These are phyloP conservation scores for Phylloporus rhodoxanthus DNA, from an alignment of 768 basidiomycete species.

Conservation along the genomic window DNA sequence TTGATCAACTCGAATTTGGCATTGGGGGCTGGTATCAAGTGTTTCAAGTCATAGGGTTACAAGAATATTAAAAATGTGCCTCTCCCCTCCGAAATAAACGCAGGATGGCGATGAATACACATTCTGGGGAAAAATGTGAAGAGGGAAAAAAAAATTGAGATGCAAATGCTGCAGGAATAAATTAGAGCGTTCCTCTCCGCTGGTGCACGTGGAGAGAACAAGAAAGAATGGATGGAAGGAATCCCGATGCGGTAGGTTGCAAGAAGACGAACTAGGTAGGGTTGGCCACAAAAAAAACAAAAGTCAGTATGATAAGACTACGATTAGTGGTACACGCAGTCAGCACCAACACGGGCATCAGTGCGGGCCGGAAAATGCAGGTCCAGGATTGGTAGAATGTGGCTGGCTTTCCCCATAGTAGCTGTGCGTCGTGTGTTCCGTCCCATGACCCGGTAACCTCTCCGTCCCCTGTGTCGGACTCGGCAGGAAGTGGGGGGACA, in stretches of 20 bases:
- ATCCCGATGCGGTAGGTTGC: slow-evolving; percentile 18
- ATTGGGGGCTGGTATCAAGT: slow-evolving; percentile 11
- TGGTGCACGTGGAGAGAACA: slow-evolving; percentile 18
- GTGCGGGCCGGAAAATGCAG: slow-evolving; percentile 29
- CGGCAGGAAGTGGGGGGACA: slow-evolving; percentile 27
- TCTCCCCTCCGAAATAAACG: background rate
- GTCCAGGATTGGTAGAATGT: slow-evolving; percentile 25
- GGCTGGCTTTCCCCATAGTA: slow-evolving; percentile 29
- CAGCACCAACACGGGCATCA: slow-evolving; percentile 13
- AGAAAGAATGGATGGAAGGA: slow-evolving; percentile 14
- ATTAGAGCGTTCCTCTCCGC: slow-evolving; percentile 21
- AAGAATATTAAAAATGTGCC: slow-evolving; percentile 9
- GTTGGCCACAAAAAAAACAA: slow-evolving; percentile 13
- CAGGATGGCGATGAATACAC: background rate
- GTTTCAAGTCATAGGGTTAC: slow-evolving; percentile 21
- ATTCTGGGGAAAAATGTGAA: slow-evolving; percentile 3
- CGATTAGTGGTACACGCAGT: slow-evolving; percentile 30
- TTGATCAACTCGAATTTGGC: slow-evolving; percentile 2
- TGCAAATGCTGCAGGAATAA: slow-evolving; percentile 19
- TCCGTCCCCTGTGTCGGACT: slow-evolving; percentile 29
- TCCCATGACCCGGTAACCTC: slow-evolving; percentile 22
- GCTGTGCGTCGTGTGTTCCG: slow-evolving; percentile 17
- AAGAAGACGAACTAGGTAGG: slow-evolving; percentile 31
- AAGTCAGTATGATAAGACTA: slow-evolving; percentile 31
- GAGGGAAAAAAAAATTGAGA: slow-evolving; percentile 9